phyloP scores from a whole-genome alignment of 768 basidiomycete genomes.

The Lactarius trivialis region DNA sequence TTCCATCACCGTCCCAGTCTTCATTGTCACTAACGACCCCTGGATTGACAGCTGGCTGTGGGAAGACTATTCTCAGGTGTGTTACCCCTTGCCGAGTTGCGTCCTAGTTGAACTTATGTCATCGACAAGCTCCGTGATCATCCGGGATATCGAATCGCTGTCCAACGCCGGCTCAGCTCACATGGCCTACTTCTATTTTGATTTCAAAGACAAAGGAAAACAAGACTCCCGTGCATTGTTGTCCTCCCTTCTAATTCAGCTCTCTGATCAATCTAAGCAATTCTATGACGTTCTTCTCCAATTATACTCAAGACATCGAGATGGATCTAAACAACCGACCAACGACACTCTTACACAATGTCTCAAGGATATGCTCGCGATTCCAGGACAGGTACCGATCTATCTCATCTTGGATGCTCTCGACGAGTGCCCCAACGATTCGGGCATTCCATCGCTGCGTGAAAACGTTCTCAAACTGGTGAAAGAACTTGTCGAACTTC shows the following conservation, averaged over 20 bases:
- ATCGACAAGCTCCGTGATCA: not conserved
- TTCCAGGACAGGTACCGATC: not conserved
- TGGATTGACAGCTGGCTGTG: not conserved
- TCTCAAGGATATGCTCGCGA: not conserved
- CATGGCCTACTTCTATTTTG: not conserved
- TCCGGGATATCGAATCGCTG: not conserved
- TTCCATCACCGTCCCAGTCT: not conserved
- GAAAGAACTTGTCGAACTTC: not conserved
- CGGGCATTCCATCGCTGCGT: not conserved
- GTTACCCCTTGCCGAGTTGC: not conserved
- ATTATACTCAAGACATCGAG: not conserved
- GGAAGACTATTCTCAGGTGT: not conserved
- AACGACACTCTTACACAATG: not conserved
- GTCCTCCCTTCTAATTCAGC: not conserved
- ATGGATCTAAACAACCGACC: not conserved
- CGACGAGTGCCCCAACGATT: not conserved
- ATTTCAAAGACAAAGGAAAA: not conserved
- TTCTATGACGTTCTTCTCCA: not conserved
- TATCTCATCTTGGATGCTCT: not conserved
- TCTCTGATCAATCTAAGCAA: not conserved
- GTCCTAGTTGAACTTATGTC: not conserved
- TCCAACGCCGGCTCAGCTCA: not conserved
- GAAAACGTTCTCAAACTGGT: not conserved
- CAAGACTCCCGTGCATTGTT: not conserved
- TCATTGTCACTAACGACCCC: not conserved